These are phyloP conservation scores for Cercospora sp. DNA, from an alignment of 2,329 filamentous ascomycete genomes.

Conservation along the genomic window DNA sequence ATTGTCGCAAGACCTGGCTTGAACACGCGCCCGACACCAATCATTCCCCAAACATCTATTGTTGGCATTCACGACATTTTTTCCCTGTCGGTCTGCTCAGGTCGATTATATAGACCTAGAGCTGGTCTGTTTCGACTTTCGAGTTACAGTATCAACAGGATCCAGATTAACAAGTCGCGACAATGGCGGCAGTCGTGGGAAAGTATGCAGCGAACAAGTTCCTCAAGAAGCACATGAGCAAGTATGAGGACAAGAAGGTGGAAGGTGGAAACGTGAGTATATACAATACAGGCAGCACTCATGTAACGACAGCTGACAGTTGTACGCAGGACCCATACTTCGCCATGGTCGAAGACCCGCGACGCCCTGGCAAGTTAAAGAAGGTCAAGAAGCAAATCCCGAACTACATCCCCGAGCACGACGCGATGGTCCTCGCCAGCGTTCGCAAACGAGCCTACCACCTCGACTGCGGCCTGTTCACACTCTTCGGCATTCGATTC, in stretches of 20 bases:
- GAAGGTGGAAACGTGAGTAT: conserved; percentile 43
- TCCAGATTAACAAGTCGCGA: conserved; percentile 21
- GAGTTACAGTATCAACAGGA: background rate
- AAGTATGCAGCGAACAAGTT: conserved; percentile 55
- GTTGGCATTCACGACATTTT: conserved; percentile 21
- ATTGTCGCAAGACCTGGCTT: conserved; percentile 12
- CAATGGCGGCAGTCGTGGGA: conserved; percentile 49
- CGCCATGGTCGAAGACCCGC: conserved; percentile 74
- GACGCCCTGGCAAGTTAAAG: conserved; percentile 71
- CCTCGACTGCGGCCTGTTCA: conserved; percentile 83
- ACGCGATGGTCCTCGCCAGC: conserved; percentile 77
- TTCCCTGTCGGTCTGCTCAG: background rate
- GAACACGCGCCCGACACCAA: conserved; percentile 23
- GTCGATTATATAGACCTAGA: conserved; percentile 13
- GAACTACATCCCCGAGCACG: conserved; percentile 77
- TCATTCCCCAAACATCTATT: conserved; percentile 22
- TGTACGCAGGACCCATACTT: conserved; percentile 79
- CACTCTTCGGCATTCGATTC: conserved; percentile 76
- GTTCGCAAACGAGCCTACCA: conserved; percentile 84
- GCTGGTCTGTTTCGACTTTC: background rate
- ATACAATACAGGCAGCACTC: background rate
- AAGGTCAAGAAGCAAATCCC: conserved; percentile 84
- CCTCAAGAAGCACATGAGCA: conserved; percentile 49
- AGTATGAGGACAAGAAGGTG: conserved; percentile 49
- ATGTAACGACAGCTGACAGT: conserved; percentile 16